Percentiles rank a stretch among this genome's conserved stretches.
phyloP scores from a whole-genome alignment of 139 green algal genomes.

The Chlorella vulgaris region DNA sequence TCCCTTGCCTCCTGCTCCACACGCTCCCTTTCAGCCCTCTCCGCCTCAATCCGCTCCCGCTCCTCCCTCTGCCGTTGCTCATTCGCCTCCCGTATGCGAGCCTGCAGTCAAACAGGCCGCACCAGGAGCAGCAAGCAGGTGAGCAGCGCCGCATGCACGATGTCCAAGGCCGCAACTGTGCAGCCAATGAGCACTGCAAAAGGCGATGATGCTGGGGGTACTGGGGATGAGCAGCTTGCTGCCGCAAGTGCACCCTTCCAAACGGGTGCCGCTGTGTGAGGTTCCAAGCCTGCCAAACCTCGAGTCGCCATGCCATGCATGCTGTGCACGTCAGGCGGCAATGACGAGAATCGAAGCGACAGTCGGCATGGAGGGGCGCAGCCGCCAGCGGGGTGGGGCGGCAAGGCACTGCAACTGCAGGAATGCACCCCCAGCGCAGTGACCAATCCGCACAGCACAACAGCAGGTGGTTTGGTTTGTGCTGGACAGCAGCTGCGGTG shows the following conservation, averaged over 20 bases:
- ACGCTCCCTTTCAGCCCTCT: slow-evolving; percentile 24
- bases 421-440: neutral
- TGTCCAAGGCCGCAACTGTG: neutral
- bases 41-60: slow-evolving; percentile 11
- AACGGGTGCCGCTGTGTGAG: no score
- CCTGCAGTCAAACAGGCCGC: neutral
- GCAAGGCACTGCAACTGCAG: neutral
- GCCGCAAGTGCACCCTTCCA: no score
- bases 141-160: neutral
- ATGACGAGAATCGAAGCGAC: neutral
- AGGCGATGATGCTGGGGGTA: no score
- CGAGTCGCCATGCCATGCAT: no score
- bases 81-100: slow-evolving; percentile 19
- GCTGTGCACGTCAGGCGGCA: no score
- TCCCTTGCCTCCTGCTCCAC: neutral
- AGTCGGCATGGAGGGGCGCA: neutral
- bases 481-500: neutral
- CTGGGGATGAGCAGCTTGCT: no score
- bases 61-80: slow-evolving; percentile 34
- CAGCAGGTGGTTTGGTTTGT: no score
- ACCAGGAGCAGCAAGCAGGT: neutral
- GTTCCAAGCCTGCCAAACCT: no score
- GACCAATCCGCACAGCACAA: no score
- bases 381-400: neutral
- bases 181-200: no score